These are phyloP conservation scores for Candida methanosorbosa DNA, from an alignment of 805 yeast genomes.

Conservation along the genomic window DNA sequence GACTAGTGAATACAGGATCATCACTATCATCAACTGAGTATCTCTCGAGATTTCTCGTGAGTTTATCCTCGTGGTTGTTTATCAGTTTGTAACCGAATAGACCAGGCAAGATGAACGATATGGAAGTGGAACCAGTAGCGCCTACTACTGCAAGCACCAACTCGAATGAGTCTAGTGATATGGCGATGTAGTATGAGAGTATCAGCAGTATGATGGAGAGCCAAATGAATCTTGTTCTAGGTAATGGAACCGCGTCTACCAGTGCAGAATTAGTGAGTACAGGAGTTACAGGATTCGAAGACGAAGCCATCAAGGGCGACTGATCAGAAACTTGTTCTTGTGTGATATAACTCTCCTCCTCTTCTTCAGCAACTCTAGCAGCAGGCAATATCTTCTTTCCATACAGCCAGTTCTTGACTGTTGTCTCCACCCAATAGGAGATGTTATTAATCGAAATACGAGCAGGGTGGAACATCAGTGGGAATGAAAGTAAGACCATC, in stretches of 20 bases:
- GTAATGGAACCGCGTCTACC: slow-evolving; percentile 31
- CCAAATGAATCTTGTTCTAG: slow-evolving; percentile 34
- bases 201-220: slow-evolving; percentile 41
- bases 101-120: slow-evolving; percentile 73
- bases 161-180: slow-evolving; percentile 55
- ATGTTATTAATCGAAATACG: slow-evolving; percentile 67
- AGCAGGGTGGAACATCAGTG: slow-evolving; percentile 76
- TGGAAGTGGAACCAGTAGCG: slow-evolving; percentile 76
- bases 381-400: not conserved
- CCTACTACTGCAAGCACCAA: slow-evolving; percentile 68
- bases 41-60: slow-evolving; percentile 5
- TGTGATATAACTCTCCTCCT: not conserved
- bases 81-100: slow-evolving; percentile 58
- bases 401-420: not conserved
- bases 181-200: slow-evolving; percentile 46
- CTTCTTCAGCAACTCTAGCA: not conserved
- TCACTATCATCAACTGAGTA: slow-evolving; percentile 16
- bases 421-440: slow-evolving; percentile 31
- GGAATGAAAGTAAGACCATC: slow-evolving; percentile 72
- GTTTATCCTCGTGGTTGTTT: slow-evolving; percentile 15
- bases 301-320: slow-evolving; percentile 5
- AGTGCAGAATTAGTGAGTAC: slow-evolving; percentile 1
- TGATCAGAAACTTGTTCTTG: not conserved
- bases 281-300: not conserved
- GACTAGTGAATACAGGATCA: slow-evolving; percentile 13